Base-by-base conservation (phyloP, 176 grass and related monocot genomes). In the Carex parvula region DNA sequence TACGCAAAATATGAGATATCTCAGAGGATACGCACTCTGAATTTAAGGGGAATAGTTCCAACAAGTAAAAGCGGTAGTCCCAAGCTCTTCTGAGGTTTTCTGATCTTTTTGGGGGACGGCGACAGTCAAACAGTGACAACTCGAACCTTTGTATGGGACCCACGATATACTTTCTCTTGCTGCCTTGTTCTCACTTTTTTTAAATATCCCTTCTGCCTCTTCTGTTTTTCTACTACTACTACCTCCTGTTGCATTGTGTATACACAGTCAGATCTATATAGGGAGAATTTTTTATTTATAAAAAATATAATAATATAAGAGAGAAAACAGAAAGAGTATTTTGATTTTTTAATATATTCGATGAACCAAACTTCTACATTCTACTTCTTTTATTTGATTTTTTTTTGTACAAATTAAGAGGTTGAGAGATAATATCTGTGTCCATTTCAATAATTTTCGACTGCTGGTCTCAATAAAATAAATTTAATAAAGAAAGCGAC, bases 101-200 rank as follows among this genome's bases (percentile, higher is more conserved):
- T 81, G 79, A 64, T 81, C 79, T 64, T 64, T 81, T 64, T 64
- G 57, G 58, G 60, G n/a, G 79, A 26, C 33, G 79, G 46, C 12
- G 58, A 81, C 79, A 81, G 79, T 81, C 79, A 81, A 81, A 81
- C 79, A 81, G 79, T 81, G 79, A 81, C 79, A 21, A 81, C 58
- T 81, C 79, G 60, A 33, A 75, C 15, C 11, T 14, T 21, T 41
- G 56, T 15, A 32, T 81, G 32, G 79, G 58, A 18, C 58, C 60
- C 55, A 64, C 55, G n/a, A 6, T 13, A 10, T 32, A 22, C 61
- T 80, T 17, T 80, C 55, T 61, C 14, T 32, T 35, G 1, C 30
- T 33, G 29, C 55, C 22, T 55, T 56, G 24, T 18, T 79, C 44
- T 60, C 42, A 62, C 58, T 80, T 61, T 41, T 39, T 61, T 58